A percentile compares a stretch with the other conserved stretches of the same genome.
These are phyloP conservation scores for Sphagnurus paluster DNA, from an alignment of 1,284 basidiomycete genomes.

Conservation along the genomic window DNA sequence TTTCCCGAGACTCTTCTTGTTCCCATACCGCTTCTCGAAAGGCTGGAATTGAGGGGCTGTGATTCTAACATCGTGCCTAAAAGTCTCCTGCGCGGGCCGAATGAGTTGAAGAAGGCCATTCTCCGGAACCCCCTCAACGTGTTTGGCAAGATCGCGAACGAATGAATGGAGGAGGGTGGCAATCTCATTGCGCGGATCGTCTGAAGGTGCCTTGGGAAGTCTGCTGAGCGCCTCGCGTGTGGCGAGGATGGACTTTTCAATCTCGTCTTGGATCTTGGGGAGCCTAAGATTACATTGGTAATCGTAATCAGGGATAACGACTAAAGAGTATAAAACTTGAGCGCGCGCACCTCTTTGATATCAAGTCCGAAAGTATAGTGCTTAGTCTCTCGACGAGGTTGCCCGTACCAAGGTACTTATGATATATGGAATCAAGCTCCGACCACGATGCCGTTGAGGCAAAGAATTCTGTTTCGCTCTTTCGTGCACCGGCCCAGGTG, in stretches of 20 bases:
- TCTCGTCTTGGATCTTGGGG: slow-evolving; percentile 55
- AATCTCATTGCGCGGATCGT: slow-evolving; percentile 57
- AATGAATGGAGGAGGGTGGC: slow-evolving; percentile 47
- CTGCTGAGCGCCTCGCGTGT: slow-evolving; percentile 35
- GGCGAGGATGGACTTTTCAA: slow-evolving; percentile 43
- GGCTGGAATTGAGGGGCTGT: slow-evolving; percentile 58
- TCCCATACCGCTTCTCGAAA: slow-evolving; percentile 32
- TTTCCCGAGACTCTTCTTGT: slow-evolving; percentile 18
- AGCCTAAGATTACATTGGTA: slow-evolving; percentile 42
- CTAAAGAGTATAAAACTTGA: neutral
- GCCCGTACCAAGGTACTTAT: slow-evolving; percentile 52
- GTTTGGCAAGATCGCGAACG: slow-evolving; percentile 39
- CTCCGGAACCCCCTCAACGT: slow-evolving; percentile 51
- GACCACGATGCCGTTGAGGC: slow-evolving; percentile 55
- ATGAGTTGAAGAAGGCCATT: slow-evolving; percentile 56
- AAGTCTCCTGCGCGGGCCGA: slow-evolving; percentile 46
- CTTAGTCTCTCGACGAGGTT: slow-evolving; percentile 58
- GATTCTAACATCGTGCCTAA: slow-evolving; percentile 44
- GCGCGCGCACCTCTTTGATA: slow-evolving; percentile 51
- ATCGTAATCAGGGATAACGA: neutral
- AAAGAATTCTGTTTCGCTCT: slow-evolving; percentile 70
- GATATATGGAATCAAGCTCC: slow-evolving; percentile 45
- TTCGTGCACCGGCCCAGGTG: slow-evolving; percentile 59
- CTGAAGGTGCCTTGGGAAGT: slow-evolving; percentile 54
- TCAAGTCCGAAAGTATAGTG: slow-evolving; percentile 54